These are phyloP conservation scores for Penicillium pancosmium DNA, from an alignment of 495 filamentous ascomycete genomes.

Conservation along the genomic window DNA sequence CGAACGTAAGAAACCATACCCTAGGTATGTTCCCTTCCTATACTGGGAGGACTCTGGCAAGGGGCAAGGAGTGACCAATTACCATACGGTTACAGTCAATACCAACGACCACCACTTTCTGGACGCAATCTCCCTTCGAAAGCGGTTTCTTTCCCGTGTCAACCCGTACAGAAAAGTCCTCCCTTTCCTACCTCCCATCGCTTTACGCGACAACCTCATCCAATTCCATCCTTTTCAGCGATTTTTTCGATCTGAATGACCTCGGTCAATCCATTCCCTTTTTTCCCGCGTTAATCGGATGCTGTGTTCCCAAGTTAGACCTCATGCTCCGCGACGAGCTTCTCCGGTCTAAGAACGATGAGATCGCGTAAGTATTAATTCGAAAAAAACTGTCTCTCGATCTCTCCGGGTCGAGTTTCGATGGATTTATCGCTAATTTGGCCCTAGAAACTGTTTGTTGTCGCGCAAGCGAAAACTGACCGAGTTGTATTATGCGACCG, in stretches of 20 bases:
- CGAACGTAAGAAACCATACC: no score
- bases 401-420: conserved; percentile 15
- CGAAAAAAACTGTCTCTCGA: conserved; percentile 18
- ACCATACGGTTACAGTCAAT: neutral
- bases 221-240: conserved; percentile 57
- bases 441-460: conserved; percentile 66
- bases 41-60: no score
- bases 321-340: conserved; percentile 61
- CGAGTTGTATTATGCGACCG: conserved; percentile 69
- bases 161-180: conserved; percentile 42
- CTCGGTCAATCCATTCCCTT: conserved; percentile 46
- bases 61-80: neutral
- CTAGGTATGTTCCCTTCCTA: no score
- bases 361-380: conserved; percentile 61
- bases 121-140: neutral
- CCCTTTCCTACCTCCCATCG: conserved; percentile 41
- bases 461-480: conserved; percentile 83
- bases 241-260: conserved; percentile 56
- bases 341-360: conserved; percentile 60
- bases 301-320: conserved; percentile 56
- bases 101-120: neutral
- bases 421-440: conserved; percentile 42
- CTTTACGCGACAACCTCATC: conserved; percentile 50
- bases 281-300: conserved; percentile 62
- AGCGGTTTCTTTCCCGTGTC: conserved; percentile 28